Conservation (phyloP, 2,329 filamentous ascomycete species). For the Ceratocystis eucalypticola region DNA sequence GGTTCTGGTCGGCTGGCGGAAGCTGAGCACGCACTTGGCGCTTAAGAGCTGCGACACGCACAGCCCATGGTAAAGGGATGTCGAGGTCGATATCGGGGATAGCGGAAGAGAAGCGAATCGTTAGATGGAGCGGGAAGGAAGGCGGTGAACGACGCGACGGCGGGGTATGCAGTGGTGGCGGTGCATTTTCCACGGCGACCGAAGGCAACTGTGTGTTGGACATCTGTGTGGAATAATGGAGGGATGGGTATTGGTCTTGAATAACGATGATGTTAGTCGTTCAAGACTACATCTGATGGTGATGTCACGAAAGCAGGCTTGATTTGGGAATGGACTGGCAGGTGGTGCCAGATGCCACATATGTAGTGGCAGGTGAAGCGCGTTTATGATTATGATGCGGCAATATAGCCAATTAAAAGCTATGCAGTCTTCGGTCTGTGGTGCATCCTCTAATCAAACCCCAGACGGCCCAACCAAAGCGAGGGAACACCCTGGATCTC, state of each 20-base stretch:
- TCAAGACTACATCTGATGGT: no score
- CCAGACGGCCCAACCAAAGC: no score
- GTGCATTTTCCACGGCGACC: no score
- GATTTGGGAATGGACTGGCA: no score
- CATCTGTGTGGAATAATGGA: not conserved
- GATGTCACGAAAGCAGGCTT: no score
- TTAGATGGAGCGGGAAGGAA: conserved; percentile 51
- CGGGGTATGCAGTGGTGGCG: not conserved
- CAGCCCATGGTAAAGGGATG: conserved; percentile 52
- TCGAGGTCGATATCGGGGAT: conserved; percentile 72
- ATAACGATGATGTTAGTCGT: no score
- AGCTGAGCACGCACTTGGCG: conserved; percentile 65
- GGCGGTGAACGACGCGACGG: not conserved
- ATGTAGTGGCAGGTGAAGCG: not conserved
- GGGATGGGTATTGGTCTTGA: no score
- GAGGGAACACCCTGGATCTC: no score
- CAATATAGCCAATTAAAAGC: not conserved
- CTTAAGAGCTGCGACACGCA: conserved; percentile 67
- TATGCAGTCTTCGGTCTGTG: not conserved
- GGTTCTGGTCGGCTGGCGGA: conserved; percentile 44
- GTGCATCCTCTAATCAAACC: not conserved
- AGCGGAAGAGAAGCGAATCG: conserved; percentile 79
- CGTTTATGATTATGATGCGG: not conserved
- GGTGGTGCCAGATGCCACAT: no score
- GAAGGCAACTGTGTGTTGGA: not conserved